A percentile compares a stretch with the other conserved stretches of the same genome.
These are phyloP conservation scores for Agaricus blazei DNA, from an alignment of 768 basidiomycete genomes.

Conservation along the genomic window DNA sequence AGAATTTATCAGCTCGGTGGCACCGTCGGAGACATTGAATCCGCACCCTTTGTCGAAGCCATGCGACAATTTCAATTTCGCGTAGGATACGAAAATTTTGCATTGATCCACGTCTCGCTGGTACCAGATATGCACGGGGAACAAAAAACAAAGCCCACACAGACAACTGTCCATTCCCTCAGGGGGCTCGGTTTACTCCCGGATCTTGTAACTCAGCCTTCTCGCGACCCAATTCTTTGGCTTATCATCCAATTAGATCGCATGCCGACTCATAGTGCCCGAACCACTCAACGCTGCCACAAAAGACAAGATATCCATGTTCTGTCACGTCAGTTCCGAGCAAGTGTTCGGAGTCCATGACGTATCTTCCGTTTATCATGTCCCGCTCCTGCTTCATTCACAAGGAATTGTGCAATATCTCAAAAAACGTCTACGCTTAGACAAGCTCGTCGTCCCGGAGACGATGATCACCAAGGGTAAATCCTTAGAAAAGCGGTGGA, in stretches of 20 bases:
- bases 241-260: constrained; percentile 54
- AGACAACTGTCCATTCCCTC: constrained; percentile 92
- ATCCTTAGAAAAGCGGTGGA: constrained; percentile 74
- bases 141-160: constrained; percentile 98
- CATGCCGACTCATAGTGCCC: constrained; percentile 80
- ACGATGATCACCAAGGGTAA: constrained; percentile 58
- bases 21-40: constrained; percentile 98
- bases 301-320: constrained; percentile 97
- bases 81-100: constrained; percentile 94
- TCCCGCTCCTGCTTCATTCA: constrained; percentile 84
- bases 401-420: constrained; percentile 92
- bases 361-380: constrained; percentile 95
- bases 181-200: constrained; percentile 90
- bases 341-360: constrained; percentile 96
- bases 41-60: constrained; percentile 95
- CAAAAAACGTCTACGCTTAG: constrained; percentile 73
- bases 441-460: constrained; percentile 45
- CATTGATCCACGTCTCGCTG: constrained; percentile 92
- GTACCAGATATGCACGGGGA: constrained; percentile 99
- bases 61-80: constrained; percentile 99
- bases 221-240: background rate
- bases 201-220: constrained; percentile 64
- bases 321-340: constrained; percentile 89
- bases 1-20: constrained; percentile 76
- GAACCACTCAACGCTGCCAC: constrained; percentile 79